Conservation (phyloP, 2,329 filamentous ascomycete genomes). For the Lecanicillium sp. region DNA sequence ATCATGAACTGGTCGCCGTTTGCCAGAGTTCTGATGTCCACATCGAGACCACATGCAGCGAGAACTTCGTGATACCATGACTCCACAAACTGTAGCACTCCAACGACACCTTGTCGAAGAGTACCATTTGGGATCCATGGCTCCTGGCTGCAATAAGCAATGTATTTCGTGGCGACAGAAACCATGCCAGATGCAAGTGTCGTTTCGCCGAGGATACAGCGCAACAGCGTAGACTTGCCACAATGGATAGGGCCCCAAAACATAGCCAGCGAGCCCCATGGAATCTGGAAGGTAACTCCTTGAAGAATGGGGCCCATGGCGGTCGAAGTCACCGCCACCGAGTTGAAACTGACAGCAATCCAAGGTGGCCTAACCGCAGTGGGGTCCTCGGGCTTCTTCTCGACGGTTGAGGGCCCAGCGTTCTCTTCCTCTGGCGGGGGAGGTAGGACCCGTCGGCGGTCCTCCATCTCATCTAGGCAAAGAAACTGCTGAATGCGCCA, state of each 20-base stretch:
- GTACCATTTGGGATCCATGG: conserved; percentile 1
- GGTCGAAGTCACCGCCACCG: background rate
- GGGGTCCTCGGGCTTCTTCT: background rate
- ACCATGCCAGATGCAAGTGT: background rate
- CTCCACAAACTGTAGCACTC: background rate
- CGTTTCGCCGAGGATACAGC: background rate
- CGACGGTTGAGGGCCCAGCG: no score
- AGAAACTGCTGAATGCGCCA: background rate
- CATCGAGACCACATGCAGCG: background rate
- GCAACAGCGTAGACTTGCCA: conserved; percentile 3
- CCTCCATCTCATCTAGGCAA: background rate
- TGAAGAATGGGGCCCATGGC: background rate
- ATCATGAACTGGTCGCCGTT: background rate
- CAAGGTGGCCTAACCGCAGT: background rate
- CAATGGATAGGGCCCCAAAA: background rate
- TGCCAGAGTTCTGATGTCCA: background rate
- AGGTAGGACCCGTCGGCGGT: background rate
- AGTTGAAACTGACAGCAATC: background rate
- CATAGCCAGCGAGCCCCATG: background rate
- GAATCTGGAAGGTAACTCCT: background rate
- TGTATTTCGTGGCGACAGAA: background rate
- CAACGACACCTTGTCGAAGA: background rate
- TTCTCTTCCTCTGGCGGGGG: no score
- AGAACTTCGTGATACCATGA: background rate
- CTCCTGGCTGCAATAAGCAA: conserved; percentile 5